Evolutionary conservation across 2,329 filamentous ascomycete genomes (phyloP).

Genomic region (Bipolaris victoriae): DNA sequence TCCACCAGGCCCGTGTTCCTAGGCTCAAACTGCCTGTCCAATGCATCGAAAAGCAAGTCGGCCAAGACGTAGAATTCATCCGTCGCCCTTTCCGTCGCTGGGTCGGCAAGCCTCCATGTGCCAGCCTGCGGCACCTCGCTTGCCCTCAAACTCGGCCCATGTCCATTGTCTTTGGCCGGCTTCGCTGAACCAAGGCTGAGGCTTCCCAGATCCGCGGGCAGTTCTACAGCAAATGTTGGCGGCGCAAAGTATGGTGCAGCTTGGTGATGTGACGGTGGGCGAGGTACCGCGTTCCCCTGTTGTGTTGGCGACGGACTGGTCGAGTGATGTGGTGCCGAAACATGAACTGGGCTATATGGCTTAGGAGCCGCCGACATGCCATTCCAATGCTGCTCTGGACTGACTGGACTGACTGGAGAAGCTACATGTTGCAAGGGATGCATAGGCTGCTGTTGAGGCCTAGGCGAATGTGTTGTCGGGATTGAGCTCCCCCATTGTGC

Average conservation of each 20-base stretch:
- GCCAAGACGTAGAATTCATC: constrained; percentile 46
- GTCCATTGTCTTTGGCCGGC: constrained; percentile 9
- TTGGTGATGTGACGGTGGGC: not conserved
- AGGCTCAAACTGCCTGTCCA: constrained; percentile 45
- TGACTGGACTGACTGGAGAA: not conserved
- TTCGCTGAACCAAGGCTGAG: constrained; percentile 30
- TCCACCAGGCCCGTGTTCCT: constrained; percentile 45
- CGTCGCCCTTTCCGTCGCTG: constrained; percentile 41
- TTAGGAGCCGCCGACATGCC: constrained; percentile 9
- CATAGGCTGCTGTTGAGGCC: constrained; percentile 7
- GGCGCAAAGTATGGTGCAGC: constrained; percentile 14
- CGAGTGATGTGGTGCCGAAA: too few species aligned
- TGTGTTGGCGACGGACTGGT: too few species aligned
- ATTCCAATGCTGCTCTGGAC: constrained; percentile 34
- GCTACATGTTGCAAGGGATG: not conserved
- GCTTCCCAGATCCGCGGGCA: constrained; percentile 43
- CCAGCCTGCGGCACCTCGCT: constrained; percentile 39
- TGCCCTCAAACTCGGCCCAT: constrained; percentile 38
- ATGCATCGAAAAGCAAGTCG: constrained; percentile 43
- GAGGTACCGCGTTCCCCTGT: too few species aligned
- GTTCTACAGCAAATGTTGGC: constrained; percentile 42
- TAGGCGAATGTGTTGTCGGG: constrained; percentile 11
- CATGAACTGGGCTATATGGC: too few species aligned
- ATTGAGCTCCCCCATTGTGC: constrained; percentile 16
- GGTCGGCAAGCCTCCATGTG: constrained; percentile 45